A percentile compares a stretch with the other conserved stretches of the same genome.
These are phyloP conservation scores for Lyophyllum shimeji DNA, from an alignment of 768 basidiomycete species.

Conservation along the genomic window DNA sequence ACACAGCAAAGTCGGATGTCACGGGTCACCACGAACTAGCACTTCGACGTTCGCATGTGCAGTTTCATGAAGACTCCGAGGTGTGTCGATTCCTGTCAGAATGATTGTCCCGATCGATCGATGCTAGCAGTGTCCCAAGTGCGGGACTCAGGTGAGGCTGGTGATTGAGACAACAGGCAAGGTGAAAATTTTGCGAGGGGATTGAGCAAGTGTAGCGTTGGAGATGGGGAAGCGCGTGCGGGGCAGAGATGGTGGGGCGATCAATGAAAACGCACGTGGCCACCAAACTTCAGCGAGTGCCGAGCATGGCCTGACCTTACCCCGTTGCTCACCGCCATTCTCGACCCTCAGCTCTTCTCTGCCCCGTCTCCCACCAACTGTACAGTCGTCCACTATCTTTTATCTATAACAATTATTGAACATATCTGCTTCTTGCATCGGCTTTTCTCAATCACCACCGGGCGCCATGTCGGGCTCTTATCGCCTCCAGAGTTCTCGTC, in stretches of 20 bases:
- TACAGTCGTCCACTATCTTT: slow-evolving; percentile 13
- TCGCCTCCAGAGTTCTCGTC: slow-evolving; percentile 63
- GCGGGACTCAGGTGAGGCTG: neutral
- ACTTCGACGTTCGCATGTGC: no score
- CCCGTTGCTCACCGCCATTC: slow-evolving; percentile 9
- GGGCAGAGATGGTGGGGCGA: neutral
- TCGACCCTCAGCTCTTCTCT: slow-evolving; percentile 10
- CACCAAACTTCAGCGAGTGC: slow-evolving; percentile 4
- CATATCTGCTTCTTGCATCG: neutral
- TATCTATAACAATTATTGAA: slow-evolving; percentile 6
- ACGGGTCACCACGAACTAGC: no score
- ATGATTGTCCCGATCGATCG: neutral
- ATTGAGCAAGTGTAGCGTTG: neutral
- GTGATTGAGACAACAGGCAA: neutral
- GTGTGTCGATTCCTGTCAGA: neutral
- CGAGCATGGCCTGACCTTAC: slow-evolving; percentile 9
- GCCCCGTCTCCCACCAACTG: slow-evolving; percentile 11
- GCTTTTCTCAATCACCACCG: slow-evolving; percentile 1
- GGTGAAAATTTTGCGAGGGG: neutral
- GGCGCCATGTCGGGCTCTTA: slow-evolving; percentile 57
- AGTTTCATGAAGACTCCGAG: neutral
- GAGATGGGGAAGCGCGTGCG: neutral
- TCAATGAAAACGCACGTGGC: slow-evolving; percentile 15
- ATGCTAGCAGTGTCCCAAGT: slow-evolving; percentile 3
- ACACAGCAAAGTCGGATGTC: no score